phyloP scores from a whole-genome alignment of 495 filamentous ascomycete genomes.

The Friedmanniomyces simplex region DNA sequence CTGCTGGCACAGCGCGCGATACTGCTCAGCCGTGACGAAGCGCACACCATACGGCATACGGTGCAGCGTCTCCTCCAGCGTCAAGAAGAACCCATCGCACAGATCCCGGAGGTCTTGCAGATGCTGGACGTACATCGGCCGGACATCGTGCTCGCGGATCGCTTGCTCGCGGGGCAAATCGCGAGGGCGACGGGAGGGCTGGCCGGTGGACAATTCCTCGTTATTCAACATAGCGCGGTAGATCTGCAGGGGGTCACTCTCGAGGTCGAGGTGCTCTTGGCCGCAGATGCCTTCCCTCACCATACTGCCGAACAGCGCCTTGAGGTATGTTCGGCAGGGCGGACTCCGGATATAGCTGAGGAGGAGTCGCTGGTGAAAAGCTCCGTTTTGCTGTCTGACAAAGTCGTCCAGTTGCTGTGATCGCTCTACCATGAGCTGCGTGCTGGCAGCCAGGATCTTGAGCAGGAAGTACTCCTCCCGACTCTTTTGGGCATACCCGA shows the following conservation, averaged over 20 bases:
- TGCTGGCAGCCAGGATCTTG: conserved; percentile 72
- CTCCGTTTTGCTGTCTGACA: conserved; percentile 60
- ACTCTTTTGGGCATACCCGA: conserved; percentile 93
- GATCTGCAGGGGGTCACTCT: conserved; percentile 96
- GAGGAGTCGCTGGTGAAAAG: conserved; percentile 85
- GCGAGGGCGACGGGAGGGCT: conserved; percentile 62
- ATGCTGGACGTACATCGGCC: conserved; percentile 83
- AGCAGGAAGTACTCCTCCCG: conserved; percentile 95
- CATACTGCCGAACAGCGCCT: conserved; percentile 69
- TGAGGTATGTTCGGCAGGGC: conserved; percentile 81
- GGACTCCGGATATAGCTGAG: conserved; percentile 83
- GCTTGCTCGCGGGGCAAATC: conserved; percentile 83
- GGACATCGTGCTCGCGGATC: conserved; percentile 85
- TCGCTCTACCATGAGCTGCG: conserved; percentile 75
- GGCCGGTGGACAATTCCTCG: conserved; percentile 87
- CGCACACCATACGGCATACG: conserved; percentile 90
- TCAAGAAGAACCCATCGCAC: conserved; percentile 73
- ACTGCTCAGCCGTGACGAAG: conserved; percentile 79
- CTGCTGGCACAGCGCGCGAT: conserved; percentile 59
- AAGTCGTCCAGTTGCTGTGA: conserved; percentile 71
- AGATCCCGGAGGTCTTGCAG: conserved; percentile 89
- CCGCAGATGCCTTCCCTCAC: conserved; percentile 85
- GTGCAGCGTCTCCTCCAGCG: conserved; percentile 70
- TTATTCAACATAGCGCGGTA: conserved; percentile 92
- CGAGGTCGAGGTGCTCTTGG: conserved; percentile 78